Base-by-base conservation (phyloP, 2,329 filamentous ascomycete species). In the Fusarium nurragi region DNA sequence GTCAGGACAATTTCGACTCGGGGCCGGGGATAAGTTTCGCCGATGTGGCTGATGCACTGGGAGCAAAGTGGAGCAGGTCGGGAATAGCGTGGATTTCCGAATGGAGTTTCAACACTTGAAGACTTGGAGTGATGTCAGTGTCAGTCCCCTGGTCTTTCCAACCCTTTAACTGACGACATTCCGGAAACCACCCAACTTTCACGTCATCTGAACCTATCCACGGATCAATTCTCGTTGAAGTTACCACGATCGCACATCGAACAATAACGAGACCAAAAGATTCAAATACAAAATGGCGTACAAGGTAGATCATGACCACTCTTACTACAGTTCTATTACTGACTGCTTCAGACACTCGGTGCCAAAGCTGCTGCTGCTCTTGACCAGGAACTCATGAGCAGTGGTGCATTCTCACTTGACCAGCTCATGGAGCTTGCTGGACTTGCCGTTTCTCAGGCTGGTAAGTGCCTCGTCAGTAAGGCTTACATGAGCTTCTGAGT, bases 401-500 rank as follows among this genome's bases (percentile, higher is more conserved):
- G 87, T 12, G 87, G 89, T 1, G 93, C 91, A 10, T 99, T 97
- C 79, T 97, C 93, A 12, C 86, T 99, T 53, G 95, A 98, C 75
- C 95, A 99, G 78, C 83, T 99, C 45, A 98, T 99, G 95, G 95
- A 98, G 76, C 81, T 99, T 9, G 95, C 95, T 39, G 95, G 95
- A 0, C 84, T 99, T 1, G 94, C 93, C 1, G 93, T 98, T 23
- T 94, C 94, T 13, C 93, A 98, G 82, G 93, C 91, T 47, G 88
- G 93, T 94, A 75, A 57, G 81, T 64, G 36, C 19, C 25, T 21
- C 28, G 12, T 22, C 21, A 22, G 26, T 13, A 28, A 18, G 19
- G 36, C 32, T 50, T n/a, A 28, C 14, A 23, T 9, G 26, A 23
- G 10, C 30, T 13, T 19, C 38, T 9, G 36, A 41, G 19, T 13